These are phyloP conservation scores for Rickenella mellea DNA, from an alignment of 768 basidiomycete species.

Conservation along the genomic window DNA sequence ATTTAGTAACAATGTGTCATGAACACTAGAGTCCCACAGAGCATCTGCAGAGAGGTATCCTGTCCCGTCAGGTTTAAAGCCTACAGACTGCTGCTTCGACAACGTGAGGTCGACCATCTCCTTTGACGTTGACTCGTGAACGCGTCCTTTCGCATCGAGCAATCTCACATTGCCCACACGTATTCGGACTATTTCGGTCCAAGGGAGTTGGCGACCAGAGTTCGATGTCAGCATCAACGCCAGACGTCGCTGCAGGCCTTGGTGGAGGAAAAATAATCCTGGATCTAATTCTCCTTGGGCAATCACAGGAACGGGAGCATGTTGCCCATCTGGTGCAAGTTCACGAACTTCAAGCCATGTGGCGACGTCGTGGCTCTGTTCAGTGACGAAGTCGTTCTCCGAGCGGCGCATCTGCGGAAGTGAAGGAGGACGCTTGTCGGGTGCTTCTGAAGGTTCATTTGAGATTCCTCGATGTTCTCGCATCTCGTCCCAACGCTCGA, in stretches of 20 bases:
- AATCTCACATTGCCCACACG: slow-evolving; percentile 78
- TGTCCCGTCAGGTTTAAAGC: slow-evolving; percentile 81
- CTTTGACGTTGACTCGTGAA: slow-evolving; percentile 71
- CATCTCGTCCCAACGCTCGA: slow-evolving; percentile 92
- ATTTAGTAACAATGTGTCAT: slow-evolving; percentile 80
- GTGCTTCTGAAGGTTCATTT: slow-evolving; percentile 1
- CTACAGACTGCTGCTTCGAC: slow-evolving; percentile 58
- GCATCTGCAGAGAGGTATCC: slow-evolving; percentile 59
- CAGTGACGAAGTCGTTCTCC: slow-evolving; percentile 83
- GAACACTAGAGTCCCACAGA: slow-evolving; percentile 90
- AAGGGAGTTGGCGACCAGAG: slow-evolving; percentile 84
- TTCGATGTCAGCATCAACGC: slow-evolving; percentile 71
- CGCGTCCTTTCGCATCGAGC: slow-evolving; percentile 72
- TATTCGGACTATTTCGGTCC: slow-evolving; percentile 70
- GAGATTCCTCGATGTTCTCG: slow-evolving; percentile 54
- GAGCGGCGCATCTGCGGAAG: slow-evolving; percentile 81
- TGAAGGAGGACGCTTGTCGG: slow-evolving; percentile 25
- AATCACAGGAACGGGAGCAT: slow-evolving; percentile 74
- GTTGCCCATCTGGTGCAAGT: slow-evolving; percentile 75
- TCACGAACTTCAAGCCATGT: slow-evolving; percentile 83
- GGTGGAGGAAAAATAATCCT: slow-evolving; percentile 82
- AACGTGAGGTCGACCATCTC: slow-evolving; percentile 64
- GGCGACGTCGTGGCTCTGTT: slow-evolving; percentile 86
- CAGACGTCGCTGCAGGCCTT: slow-evolving; percentile 86
- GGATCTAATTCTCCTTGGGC: slow-evolving; percentile 68